These are phyloP conservation scores for Hypomontagnella monticulosa DNA, from an alignment of 495 filamentous ascomycete genomes.

Conservation along the genomic window DNA sequence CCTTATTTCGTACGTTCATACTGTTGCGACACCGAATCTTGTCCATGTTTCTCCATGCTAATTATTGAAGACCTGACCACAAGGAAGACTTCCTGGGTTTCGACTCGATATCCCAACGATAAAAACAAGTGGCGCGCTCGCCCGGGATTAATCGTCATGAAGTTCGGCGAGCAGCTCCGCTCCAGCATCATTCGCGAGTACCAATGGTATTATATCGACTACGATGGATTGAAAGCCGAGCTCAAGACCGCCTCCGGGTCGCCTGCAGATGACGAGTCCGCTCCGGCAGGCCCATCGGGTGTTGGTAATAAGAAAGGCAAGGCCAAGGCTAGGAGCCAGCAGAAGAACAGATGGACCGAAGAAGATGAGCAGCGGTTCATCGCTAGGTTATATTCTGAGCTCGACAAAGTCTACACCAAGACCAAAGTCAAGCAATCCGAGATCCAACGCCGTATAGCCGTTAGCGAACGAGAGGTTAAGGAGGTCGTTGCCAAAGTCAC, in stretches of 20 bases:
- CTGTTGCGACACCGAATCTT: neutral
- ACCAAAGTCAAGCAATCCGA: constrained; percentile 95
- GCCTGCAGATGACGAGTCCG: constrained; percentile 40
- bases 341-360: constrained; percentile 79
- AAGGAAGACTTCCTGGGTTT: constrained; percentile 46
- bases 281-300: constrained; percentile 7
- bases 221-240: constrained; percentile 89
- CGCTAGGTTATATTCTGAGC: constrained; percentile 81
- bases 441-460: constrained; percentile 87
- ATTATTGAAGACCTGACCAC: constrained; percentile 61
- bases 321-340: constrained; percentile 59
- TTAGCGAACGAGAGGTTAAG: constrained; percentile 85
- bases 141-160: constrained; percentile 64
- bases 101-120: constrained; percentile 31
- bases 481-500: constrained; percentile 83
- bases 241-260: constrained; percentile 77
- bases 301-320: constrained; percentile 51
- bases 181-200: constrained; percentile 95
- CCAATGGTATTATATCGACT: constrained; percentile 96
- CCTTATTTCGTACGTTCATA: constrained; percentile 22
- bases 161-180: constrained; percentile 96
- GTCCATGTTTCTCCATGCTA: constrained; percentile 49
- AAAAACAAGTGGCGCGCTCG: constrained; percentile 43
- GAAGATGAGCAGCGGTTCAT: constrained; percentile 94
- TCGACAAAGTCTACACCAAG: constrained; percentile 97